Base-by-base conservation (phyloP, 768 basidiomycete species). In the Boletus barrowsii region DNA sequence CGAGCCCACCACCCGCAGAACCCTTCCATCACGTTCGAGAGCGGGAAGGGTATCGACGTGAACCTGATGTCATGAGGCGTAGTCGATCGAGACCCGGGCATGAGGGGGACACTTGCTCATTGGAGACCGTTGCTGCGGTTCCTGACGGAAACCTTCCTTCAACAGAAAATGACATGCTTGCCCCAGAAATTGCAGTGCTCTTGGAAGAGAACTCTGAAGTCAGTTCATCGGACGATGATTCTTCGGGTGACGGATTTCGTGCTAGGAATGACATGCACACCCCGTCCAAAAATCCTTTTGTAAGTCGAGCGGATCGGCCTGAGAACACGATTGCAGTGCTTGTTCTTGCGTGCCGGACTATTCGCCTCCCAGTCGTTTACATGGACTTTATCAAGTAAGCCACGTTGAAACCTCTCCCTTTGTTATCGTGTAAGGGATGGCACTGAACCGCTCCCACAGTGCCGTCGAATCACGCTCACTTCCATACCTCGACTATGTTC, bases 401-500 rank as follows among this genome's bases (percentile, higher is more conserved):
- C 47, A 33, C 14, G 18, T 52, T 18, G 17, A 36, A 35, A 24
- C 24, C 30, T 18, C 18, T 35, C 1, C 13, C 5, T n/a, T 44
- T 36, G 10, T 26, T 24, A 30, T 42, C 53, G 22, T 48, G 26
- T 53, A 47, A 32, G 45, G 30, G 5, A 30, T 36, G 44, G 42
- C 41, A 22, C 39, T 61, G 43, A 61, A 54, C 48, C 24, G 35
- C 29, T 56, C 53, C 53, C 33, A 49, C 37, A 95, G 93, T 49
- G 68, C 86, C 52, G 86, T 94, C 42, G 89, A 93, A 65, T 72
- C 73, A 32, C 86, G 89, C 63, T 75, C 83, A 35, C 75, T 97
- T 39, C 93, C 92, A 2, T 95, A 93, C 72, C 76, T 97, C 40
- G 88, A 93, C 59, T 79, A 83, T 32, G 69, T 83, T 32, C 79